A percentile compares a stretch with the other conserved stretches of the same genome.
phyloP scores from a whole-genome alignment of 2,329 filamentous ascomycete genomes.

The Zymoseptoria brevis region DNA sequence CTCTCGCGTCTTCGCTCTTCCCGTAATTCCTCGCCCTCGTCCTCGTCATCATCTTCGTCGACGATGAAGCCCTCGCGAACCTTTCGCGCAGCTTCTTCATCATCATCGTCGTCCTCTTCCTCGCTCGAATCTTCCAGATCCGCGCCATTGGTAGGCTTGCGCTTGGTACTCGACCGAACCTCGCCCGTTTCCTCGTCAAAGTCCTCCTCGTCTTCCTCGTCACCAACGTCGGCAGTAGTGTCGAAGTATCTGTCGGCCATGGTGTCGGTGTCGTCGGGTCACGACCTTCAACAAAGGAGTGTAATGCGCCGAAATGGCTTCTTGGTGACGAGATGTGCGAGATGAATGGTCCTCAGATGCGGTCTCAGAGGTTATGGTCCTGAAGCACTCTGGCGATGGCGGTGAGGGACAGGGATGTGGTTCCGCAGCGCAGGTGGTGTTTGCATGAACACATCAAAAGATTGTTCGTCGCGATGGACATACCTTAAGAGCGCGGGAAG shows the following conservation, averaged over 20 bases:
- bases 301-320: not conserved
- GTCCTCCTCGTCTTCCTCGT: constrained; percentile 77
- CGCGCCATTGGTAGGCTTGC: constrained; percentile 32
- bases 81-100: constrained; percentile 74
- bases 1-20: constrained; percentile 61
- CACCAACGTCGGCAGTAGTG: constrained; percentile 77
- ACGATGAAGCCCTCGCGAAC: constrained; percentile 90
- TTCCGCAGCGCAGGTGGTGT: not conserved
- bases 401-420: not conserved
- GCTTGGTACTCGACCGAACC: constrained; percentile 23
- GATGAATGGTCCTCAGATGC: not conserved
- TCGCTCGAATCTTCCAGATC: constrained; percentile 77
- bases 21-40: constrained; percentile 55
- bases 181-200: constrained; percentile 70
- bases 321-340: not conserved
- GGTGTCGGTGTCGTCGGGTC: not conserved
- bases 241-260: constrained; percentile 58
- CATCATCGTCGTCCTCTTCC: constrained; percentile 77
- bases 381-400: not conserved
- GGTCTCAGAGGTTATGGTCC: not conserved
- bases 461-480: not conserved
- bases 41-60: constrained; percentile 83
- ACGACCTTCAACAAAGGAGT: constrained; percentile 1
- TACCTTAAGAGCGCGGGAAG: no score
- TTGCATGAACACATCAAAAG: not conserved